Base-by-base conservation (phyloP, 2,329 filamentous ascomycete genomes). In the Aspergillus glaucus region DNA sequence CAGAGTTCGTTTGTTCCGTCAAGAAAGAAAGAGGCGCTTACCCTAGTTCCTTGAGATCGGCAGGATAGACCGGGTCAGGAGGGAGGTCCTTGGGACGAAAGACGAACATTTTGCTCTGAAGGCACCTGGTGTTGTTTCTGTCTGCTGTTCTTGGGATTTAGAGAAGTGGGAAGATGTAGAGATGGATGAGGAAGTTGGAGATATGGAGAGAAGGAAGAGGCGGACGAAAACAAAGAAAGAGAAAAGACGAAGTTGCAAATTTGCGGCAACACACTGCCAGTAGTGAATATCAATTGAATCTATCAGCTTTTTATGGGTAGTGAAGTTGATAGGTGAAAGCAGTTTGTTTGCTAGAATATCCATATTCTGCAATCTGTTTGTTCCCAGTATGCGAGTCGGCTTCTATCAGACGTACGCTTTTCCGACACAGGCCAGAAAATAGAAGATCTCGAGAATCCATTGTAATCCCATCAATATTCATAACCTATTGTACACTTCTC, bases 31-130 rank as follows among this genome's bases (percentile, higher is more conserved):
- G 14, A 15, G 28, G 4, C 37, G 36, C 76, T 59, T 72, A 92
- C 86, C 89, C 91, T 3, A 97, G 81, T 46, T 79, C 73, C 50
- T 81, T 72, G 24, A 97, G 73, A 58, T 87, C 75, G 0, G 76
- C 69, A 9, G 83, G 77, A 62, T 86, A 94, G 10, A 73, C 63
- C 1, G 81, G 78, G 61, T 95, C 87, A 46, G 74, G 66, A n/a
- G 88, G 87, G 3, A 95, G 80, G 56, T 81, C 79, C 7, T 78
- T 76, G 71, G 81, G 81, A 36, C 77, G 75, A 48, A 86, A 86
- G 45, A 85, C 81, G 64, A 93, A 95, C 90, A 96, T 93, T 36
- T 46, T 73, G 59, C 50, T 39, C 12, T 42, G 17, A 30, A 26
- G 6, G 24, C 24, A 26, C 22, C 44, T 45, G 43, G 40, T 50